Conservation (phyloP, 179 eudicot species). For the Beta macrorhiza region DNA sequence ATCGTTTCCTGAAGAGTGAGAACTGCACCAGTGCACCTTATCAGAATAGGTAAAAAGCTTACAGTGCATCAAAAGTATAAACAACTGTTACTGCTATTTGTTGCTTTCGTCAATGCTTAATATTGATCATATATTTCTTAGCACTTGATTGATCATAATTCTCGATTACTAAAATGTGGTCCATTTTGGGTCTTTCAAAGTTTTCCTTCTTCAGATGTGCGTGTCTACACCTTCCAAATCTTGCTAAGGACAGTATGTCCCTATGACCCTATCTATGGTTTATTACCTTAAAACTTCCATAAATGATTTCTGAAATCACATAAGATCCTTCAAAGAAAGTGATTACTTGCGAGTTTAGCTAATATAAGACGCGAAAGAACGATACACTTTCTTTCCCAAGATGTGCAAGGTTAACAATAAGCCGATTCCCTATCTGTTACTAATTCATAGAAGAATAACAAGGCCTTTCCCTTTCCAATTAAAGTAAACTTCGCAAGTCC, state of each 20-base stretch:
- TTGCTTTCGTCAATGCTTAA: no score
- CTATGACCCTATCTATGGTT: background rate
- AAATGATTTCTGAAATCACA: no score
- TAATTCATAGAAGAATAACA: no score
- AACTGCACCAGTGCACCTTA: background rate
- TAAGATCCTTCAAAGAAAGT: no score
- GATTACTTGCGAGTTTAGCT: background rate
- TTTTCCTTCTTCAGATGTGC: background rate
- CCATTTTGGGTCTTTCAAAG: background rate
- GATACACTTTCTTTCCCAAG: background rate
- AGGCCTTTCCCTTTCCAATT: background rate
- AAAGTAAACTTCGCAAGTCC: background rate
- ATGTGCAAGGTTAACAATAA: background rate
- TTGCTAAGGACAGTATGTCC: background rate
- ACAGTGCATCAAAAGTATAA: no score
- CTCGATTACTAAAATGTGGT: background rate
- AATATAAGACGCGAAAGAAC: background rate
- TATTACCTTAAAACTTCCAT: no score
- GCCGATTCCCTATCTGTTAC: background rate
- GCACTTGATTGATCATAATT: background rate
- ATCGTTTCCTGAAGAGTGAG: background rate
- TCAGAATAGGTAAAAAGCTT: background rate
- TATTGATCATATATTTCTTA: no score
- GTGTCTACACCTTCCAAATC: background rate
- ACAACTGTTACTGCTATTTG: no score